Percentiles rank a stretch among this genome's conserved stretches.
Evolutionary conservation across 345 rosid genomes (phyloP).

Genomic region (Dipteronia sinensis): DNA sequence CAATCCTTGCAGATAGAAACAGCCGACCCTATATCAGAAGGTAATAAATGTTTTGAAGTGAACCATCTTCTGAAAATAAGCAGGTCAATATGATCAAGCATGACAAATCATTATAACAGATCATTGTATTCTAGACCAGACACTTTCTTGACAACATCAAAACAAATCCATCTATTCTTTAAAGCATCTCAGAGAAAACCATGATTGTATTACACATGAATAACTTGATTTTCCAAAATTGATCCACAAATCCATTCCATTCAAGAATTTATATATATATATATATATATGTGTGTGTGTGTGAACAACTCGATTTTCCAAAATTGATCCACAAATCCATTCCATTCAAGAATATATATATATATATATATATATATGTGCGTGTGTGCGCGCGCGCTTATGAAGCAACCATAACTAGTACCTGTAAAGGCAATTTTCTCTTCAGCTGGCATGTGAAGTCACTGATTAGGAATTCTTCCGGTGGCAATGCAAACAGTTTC

Average conservation of each 20-base stretch:
- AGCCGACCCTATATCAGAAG: conserved; percentile 63
- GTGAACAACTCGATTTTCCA: too few relatives aligned
- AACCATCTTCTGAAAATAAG: not conserved
- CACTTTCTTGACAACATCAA: not conserved
- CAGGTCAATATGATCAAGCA: not conserved
- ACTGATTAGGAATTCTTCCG: conserved; percentile 82
- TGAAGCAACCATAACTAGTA: conserved; percentile 27
- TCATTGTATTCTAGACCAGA: not conserved
- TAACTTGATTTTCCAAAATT: not conserved
- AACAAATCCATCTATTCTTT: not conserved
- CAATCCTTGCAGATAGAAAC: conserved; percentile 81
- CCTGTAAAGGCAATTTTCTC: conserved; percentile 92
- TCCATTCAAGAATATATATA: too few relatives aligned
- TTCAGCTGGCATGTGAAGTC: conserved; percentile 75
- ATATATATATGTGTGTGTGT: too few relatives aligned
- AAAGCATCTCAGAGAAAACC: not conserved
- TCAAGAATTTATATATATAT: not conserved
- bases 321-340: too few relatives aligned
- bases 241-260: not conserved
- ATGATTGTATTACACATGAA: not conserved
- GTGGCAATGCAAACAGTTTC: conserved; percentile 81
- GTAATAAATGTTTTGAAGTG: not conserved
- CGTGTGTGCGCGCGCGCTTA: too few relatives aligned
- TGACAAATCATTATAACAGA: not conserved
- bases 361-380: too few relatives aligned